Evolutionary conservation across 805 yeast genomes (phyloP), one percentile per base, ranked within the genome.

Genomic region (Cyberlindnera saturnus): DNA sequence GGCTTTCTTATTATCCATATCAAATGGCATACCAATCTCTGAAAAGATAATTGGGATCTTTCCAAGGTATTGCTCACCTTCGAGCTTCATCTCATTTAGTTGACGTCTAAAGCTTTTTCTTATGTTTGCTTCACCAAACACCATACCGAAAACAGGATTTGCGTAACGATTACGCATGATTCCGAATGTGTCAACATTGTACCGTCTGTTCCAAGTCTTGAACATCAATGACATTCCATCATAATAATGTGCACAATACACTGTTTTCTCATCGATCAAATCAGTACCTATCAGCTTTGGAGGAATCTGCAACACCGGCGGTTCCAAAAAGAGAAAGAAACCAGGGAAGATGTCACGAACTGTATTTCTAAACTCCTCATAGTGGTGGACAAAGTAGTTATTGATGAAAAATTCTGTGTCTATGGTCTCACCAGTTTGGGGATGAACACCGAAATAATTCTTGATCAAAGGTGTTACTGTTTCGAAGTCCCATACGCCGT

Each of bases 11-110:
- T 77, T 71, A 62, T 91, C 90, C 96, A 91, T 86, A 61, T 93
- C 96, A 61, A 83, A 87, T 3, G 99, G 98, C 82, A 91, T 87
- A 6, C 99, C 99, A n/a, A 91, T 89, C 62, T 91, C 99, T 1
- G 95, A 78, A 73, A 93, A 81, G 18, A 91, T 64, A 9, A 84
- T 74, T 0, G 97, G 96, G 9, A 88, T 70, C 9, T 61, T 40
- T 3, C 97, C 97, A 32, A 90, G 62, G 28, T 74, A 60, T 4
- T 71, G 71, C 6, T 65, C 59, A 5, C 88, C 79, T 58, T 93
- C 98, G 17, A 60, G 56, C 42, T 72, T 74, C 67, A 91, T 74
- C 45, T 75, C 82, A n/a, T 60, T 53, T 44, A 91, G 67, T 63
- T 91, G 97, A 38, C 66, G 73, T 41, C 74, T 70, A 39, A 91